These are phyloP conservation scores for Halenospora varia DNA, from an alignment of 495 filamentous ascomycete genomes.

Conservation along the genomic window DNA sequence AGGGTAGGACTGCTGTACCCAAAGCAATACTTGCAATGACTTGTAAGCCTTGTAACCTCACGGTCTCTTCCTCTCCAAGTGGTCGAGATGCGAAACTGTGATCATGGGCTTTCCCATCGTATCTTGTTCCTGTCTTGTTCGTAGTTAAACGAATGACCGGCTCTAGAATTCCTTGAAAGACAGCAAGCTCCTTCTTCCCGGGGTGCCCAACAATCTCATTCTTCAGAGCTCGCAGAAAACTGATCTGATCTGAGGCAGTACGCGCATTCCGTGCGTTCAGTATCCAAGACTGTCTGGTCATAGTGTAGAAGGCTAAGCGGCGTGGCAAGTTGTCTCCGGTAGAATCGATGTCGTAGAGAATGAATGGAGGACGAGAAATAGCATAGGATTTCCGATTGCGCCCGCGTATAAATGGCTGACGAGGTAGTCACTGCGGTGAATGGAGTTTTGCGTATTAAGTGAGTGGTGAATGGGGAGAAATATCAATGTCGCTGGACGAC, in stretches of 20 bases:
- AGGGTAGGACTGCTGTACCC: slow-evolving; percentile 49
- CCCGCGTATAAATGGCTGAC: no score
- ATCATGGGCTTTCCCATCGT: slow-evolving; percentile 34
- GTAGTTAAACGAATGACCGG: slow-evolving; percentile 56
- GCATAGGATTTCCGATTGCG: no score
- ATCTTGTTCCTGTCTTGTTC: slow-evolving; percentile 26
- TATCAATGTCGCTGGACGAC: no score
- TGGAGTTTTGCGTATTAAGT: no score
- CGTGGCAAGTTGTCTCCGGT: no score
- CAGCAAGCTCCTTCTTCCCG: slow-evolving; percentile 75
- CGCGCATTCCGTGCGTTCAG: slow-evolving; percentile 58
- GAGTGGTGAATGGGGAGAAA: no score
- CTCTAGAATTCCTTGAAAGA: slow-evolving; percentile 65
- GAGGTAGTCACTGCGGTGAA: no score
- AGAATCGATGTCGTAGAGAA: no score
- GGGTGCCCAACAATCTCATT: slow-evolving; percentile 88
- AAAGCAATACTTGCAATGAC: slow-evolving; percentile 79
- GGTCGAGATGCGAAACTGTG: slow-evolving; percentile 22
- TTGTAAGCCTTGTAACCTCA: slow-evolving; percentile 73
- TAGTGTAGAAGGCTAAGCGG: no score
- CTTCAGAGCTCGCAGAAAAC: slow-evolving; percentile 68
- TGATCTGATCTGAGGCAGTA: slow-evolving; percentile 56
- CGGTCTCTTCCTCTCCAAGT: slow-evolving; percentile 53
- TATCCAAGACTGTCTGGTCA: slow-evolving; percentile 32
- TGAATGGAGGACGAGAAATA: no score